Percentiles rank a stretch among this genome's conserved stretches.
Evolutionary conservation across 2,329 filamentous ascomycete species (phyloP).

Genomic region (Pseudogymnoascus sp.): DNA sequence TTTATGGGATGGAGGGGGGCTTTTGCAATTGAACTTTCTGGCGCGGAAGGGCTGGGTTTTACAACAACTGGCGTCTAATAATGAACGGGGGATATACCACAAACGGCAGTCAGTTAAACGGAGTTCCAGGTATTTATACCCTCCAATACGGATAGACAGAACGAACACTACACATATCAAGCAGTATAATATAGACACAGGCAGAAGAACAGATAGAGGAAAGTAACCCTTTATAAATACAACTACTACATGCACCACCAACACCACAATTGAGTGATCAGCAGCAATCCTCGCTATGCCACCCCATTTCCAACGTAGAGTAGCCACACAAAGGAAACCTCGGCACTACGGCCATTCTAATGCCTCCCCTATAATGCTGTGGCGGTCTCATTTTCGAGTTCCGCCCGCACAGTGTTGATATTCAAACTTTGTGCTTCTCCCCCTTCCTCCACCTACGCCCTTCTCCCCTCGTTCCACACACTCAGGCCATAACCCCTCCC

Average conservation of each 20-base stretch:
- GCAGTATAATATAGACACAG: not conserved
- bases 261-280: not conserved
- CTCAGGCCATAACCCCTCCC: slow-evolving; percentile 11
- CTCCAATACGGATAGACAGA: not conserved
- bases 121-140: not conserved
- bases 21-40: not conserved
- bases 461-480: not conserved
- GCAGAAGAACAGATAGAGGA: not conserved
- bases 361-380: not conserved
- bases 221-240: slow-evolving; percentile 2
- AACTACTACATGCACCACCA: not conserved
- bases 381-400: not conserved
- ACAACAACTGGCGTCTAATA: not conserved
- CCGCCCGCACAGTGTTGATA: not conserved
- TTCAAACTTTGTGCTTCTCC: not conserved
- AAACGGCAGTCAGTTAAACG: not conserved
- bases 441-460: not conserved
- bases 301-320: not conserved
- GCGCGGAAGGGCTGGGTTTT: not conserved
- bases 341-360: not conserved
- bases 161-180: not conserved
- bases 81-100: not conserved
- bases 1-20: not conserved
- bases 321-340: not conserved
- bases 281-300: not conserved